A percentile compares a stretch with the other conserved stretches of the same genome.
Conservation (phyloP, 495 filamentous ascomycete species). For the Penicillium subrubescens region DNA sequence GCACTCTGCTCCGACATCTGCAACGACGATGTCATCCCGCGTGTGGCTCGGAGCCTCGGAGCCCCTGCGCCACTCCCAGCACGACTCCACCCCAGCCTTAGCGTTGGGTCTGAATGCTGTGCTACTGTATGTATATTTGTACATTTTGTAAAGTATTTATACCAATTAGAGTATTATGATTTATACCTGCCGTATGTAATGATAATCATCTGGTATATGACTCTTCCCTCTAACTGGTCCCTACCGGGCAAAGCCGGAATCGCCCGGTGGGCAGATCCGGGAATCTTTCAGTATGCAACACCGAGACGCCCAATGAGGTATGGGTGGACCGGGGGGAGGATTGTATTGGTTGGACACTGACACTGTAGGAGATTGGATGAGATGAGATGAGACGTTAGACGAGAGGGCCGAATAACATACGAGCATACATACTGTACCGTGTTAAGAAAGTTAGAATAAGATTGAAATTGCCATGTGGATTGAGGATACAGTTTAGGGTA, state of each 20-base stretch:
- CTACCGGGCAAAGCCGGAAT: conserved; percentile 1
- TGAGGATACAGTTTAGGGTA: neutral
- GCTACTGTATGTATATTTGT: neutral
- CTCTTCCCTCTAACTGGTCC: neutral
- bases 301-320: conserved; percentile 19
- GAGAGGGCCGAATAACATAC: neutral
- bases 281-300: conserved; percentile 4
- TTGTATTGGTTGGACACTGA: no score
- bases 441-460: neutral
- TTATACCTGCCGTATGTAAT: neutral
- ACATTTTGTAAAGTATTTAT: neutral
- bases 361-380: no score
- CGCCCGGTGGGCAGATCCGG: conserved; percentile 12
- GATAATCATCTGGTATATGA: neutral
- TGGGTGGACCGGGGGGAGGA: neutral
- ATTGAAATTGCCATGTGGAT: neutral
- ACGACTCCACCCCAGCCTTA: conserved; percentile 14
- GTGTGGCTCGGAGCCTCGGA: conserved; percentile 25
- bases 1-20: conserved; percentile 29
- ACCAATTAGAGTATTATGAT: neutral
- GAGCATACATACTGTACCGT: neutral
- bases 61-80: conserved; percentile 25
- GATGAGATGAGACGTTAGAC: neutral
- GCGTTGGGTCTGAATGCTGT: neutral
- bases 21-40: conserved; percentile 27